A percentile compares a stretch with the other conserved stretches of the same genome.
Conservation (phyloP, 176 grass and related monocot genomes). For the Ensete ventricosum region DNA sequence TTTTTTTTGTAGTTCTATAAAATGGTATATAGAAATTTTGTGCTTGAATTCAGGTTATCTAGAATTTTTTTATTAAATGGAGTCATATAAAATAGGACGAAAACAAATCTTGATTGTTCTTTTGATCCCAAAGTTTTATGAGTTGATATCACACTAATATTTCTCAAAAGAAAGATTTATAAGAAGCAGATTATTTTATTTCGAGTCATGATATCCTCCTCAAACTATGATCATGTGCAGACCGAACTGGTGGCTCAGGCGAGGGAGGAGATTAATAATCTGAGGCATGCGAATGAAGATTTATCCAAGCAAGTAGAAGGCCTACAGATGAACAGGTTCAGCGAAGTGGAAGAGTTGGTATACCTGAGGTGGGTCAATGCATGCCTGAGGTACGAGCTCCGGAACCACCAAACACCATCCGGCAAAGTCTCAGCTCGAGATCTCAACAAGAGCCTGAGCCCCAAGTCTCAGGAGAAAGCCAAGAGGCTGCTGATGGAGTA, state of each 20-base stretch:
- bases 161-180: no score
- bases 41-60: no score
- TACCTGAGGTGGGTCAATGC: slow-evolving; percentile 96
- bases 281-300: slow-evolving; percentile 68
- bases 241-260: slow-evolving; percentile 56
- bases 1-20: no score
- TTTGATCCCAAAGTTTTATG: no score
- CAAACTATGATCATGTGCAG: slow-evolving; percentile 25
- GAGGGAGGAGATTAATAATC: slow-evolving; percentile 67
- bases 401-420: slow-evolving; percentile 59
- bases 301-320: slow-evolving; percentile 95
- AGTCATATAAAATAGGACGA: no score
- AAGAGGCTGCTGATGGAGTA: slow-evolving; percentile 91
- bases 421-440: slow-evolving; percentile 66
- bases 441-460: slow-evolving; percentile 78
- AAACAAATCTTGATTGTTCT: no score
- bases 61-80: no score
- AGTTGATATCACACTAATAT: no score
- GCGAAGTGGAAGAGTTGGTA: slow-evolving; percentile 87
- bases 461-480: slow-evolving; percentile 66
- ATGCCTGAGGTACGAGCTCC: slow-evolving; percentile 79
- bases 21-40: no score
- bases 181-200: no score
- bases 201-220: no score
- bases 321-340: slow-evolving; percentile 88